phyloP scores from a whole-genome alignment of 768 basidiomycete genomes.

The Termitomyces sp. region DNA sequence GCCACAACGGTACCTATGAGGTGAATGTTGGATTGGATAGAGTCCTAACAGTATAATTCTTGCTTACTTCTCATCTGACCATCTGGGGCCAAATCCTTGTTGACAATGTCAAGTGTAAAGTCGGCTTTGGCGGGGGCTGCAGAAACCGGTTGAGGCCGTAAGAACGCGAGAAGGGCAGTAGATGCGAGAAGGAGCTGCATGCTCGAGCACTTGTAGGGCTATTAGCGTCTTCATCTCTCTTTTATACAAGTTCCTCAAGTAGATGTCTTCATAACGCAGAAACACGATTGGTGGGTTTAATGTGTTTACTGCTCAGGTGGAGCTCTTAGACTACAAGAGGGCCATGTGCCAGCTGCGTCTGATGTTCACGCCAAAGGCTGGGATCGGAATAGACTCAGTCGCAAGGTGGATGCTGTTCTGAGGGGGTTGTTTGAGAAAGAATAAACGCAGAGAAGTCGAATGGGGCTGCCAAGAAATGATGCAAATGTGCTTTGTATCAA shows the following conservation, averaged over 20 bases:
- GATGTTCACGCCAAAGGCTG: not conserved
- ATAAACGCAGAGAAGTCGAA: not conserved
- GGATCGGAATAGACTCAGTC: not conserved
- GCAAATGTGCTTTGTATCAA: not conserved
- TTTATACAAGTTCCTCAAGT: conserved; percentile 7
- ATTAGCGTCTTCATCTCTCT: not conserved
- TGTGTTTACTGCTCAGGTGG: not conserved
- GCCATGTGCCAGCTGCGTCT: not conserved
- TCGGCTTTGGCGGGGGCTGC: conserved; percentile 11
- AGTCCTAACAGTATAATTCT: not conserved
- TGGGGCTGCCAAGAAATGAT: conserved; percentile 8
- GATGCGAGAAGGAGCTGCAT: conserved; percentile 21
- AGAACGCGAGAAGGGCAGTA: conserved; percentile 15
- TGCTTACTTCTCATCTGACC: conserved; percentile 30
- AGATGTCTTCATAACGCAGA: not conserved
- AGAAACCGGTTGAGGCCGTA: conserved; percentile 9
- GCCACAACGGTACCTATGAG: conserved; percentile 18
- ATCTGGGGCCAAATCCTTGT: conserved; percentile 40
- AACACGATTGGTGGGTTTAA: not conserved
- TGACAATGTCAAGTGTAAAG: conserved; percentile 34
- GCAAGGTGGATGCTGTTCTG: not conserved
- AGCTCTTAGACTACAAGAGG: not conserved
- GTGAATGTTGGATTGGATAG: not conserved
- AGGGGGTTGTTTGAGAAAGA: not conserved
- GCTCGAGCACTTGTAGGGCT: conserved; percentile 10